Base-by-base conservation (phyloP, 1,284 basidiomycete genomes). In the Cutaneotrichosporon sp. region DNA sequence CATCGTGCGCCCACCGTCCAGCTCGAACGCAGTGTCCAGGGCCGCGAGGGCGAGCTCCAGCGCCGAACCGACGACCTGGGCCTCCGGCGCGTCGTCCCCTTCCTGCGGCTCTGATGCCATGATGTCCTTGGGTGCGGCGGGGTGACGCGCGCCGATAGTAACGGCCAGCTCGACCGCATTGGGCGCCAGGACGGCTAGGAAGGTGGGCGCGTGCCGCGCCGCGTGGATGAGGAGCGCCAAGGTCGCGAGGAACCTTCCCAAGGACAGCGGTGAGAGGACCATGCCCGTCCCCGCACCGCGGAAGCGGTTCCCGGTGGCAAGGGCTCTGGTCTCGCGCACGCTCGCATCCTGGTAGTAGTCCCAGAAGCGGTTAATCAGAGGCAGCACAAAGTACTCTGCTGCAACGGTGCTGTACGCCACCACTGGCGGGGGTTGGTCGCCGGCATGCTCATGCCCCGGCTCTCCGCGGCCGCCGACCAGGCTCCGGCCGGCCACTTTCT, bases 351-450 rank as follows among this genome's bases (percentile, higher is more conserved):
- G 86, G 47, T 94, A 84, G 78, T 92, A 90, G n/a, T 85, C 74
- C 91, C 92, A 95, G 78, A 97, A 95, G 9, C 89, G 87, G 69
- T 92, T 90, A 74, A 97, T 84, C 33, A 97, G 81, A 0, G 95
- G 95, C 58, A 89, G 86, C 56, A 97, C 84, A 78, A 95, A 97
- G 76, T 81, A 87, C 72, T 92, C 91, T 1, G 89, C 89, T 0
- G 91, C 91, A 27, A 95, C 81, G 50, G 86, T 83, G n/a, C 85
- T 87, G 79, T 89, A 95, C 0, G 75, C 63, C 8, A 77, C 69
- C 9, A 74, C 68, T 0, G 78, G 75, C 2, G 64, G 42, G 45
- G 57, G 14, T 4, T 14, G 16, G 8, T 42, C 24, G 31, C 14
- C 38, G 11, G 42, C 49, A 29, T 62, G 49, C 16, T 46, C 54